phyloP scores from a whole-genome alignment of 345 rosid species.

The Rhodamnia rubescens region DNA sequence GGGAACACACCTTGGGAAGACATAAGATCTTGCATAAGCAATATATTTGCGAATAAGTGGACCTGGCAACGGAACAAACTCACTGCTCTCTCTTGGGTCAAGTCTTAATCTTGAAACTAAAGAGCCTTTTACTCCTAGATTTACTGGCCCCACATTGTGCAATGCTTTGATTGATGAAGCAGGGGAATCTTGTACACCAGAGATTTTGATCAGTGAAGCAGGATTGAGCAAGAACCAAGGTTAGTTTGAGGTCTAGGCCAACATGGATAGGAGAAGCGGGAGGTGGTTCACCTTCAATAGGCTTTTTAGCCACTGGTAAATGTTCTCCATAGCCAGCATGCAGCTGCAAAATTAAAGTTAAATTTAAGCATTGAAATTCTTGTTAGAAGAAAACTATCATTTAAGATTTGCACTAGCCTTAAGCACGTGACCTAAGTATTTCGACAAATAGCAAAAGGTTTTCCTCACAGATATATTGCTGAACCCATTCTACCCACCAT shows the following conservation, averaged over 20 bases:
- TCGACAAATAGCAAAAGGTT: background rate
- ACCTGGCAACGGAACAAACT: conserved; percentile 74
- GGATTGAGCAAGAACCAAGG: background rate
- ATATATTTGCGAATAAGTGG: conserved; percentile 83
- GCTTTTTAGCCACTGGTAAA: conserved; percentile 18
- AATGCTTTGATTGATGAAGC: conserved; percentile 28
- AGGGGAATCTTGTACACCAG: background rate
- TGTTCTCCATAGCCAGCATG: conserved; percentile 58
- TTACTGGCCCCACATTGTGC: conserved; percentile 23
- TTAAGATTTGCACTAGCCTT: background rate
- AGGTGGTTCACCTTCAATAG: background rate
- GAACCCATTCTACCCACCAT: background rate
- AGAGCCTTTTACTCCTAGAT: conserved; percentile 35
- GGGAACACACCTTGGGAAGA: conserved; percentile 71
- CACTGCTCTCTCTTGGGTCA: conserved; percentile 52
- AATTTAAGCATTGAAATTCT: background rate
- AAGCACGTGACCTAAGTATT: background rate
- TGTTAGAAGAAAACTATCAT: background rate
- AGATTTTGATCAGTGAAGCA: background rate
- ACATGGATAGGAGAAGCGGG: background rate
- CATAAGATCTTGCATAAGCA: conserved; percentile 75
- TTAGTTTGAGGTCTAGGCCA: background rate
- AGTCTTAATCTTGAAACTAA: conserved; percentile 73
- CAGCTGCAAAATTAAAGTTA: conserved; percentile 40
- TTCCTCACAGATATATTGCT: background rate